Conservation (phyloP, 441 rosid genomes). For the Eutrema salsugineum region DNA sequence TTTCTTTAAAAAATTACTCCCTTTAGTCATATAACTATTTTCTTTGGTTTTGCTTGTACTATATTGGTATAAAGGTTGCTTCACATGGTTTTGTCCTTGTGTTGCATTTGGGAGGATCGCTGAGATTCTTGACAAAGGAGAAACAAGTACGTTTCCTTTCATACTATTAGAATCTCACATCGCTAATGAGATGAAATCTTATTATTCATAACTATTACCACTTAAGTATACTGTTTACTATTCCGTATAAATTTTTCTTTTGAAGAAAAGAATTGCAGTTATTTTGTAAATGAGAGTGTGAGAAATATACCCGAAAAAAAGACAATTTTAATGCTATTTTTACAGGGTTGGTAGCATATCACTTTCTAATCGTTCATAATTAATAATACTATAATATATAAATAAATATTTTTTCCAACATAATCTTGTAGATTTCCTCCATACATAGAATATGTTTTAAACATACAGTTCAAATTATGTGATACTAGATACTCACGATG, state of each 20-base stretch:
- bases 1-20: neutral
- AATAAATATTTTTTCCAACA: neutral
- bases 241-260: neutral
- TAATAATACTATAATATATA: neutral
- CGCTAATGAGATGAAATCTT: neutral
- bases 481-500: neutral
- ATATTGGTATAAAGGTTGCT: slow-evolving; percentile 29
- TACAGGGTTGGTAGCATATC: neutral
- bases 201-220: neutral
- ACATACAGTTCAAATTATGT: neutral
- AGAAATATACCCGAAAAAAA: neutral
- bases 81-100: slow-evolving; percentile 52
- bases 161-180: neutral
- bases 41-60: neutral
- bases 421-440: neutral
- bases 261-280: neutral
- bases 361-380: neutral
- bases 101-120: slow-evolving; percentile 47
- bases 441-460: neutral
- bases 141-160: slow-evolving; percentile 31
- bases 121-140: slow-evolving; percentile 51
- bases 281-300: neutral
- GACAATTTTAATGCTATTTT: too few relatives aligned
- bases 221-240: neutral
- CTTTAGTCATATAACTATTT: neutral